Percentiles rank a stretch among this genome's conserved stretches.
phyloP scores from a whole-genome alignment of 306 rosid genomes.

The Aeschynomene evenia region DNA sequence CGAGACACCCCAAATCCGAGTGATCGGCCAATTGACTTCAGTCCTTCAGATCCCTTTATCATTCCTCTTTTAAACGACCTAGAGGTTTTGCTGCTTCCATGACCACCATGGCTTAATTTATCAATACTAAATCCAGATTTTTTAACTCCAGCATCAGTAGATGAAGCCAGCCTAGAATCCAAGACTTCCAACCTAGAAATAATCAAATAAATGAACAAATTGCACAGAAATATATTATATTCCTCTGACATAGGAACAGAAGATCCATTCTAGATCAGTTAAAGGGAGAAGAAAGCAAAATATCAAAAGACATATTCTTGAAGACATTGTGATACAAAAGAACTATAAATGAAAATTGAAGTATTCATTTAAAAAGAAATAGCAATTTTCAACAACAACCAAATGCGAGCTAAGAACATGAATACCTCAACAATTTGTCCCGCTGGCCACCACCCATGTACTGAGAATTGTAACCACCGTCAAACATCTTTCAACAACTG shows the following conservation, averaged over 20 bases:
- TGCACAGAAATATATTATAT: conserved; percentile 27
- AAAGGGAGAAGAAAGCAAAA: not conserved
- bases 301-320: conserved; percentile 4
- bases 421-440: conserved; percentile 77
- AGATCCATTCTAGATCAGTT: conserved; percentile 18
- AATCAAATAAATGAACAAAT: conserved; percentile 28
- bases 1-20: conserved; percentile 84
- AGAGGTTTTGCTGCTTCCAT: conserved; percentile 60
- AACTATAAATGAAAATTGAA: not conserved
- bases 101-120: conserved; percentile 58
- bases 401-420: not conserved
- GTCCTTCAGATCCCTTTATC: conserved; percentile 94
- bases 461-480: conserved; percentile 65
- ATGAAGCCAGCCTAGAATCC: conserved; percentile 72
- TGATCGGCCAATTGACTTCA: conserved; percentile 84
- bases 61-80: conserved; percentile 87
- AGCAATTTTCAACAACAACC: not conserved
- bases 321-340: too few species aligned
- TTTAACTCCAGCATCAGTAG: conserved; percentile 66
- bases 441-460: conserved; percentile 75
- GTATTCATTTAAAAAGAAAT: not conserved
- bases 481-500: conserved; percentile 61
- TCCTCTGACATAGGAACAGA: conserved; percentile 14
- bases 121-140: conserved; percentile 70
- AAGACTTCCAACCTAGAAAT: conserved; percentile 74